Evolutionary conservation across 1,284 basidiomycete species (phyloP).

Genomic region (Cryptococcus floricola): DNA sequence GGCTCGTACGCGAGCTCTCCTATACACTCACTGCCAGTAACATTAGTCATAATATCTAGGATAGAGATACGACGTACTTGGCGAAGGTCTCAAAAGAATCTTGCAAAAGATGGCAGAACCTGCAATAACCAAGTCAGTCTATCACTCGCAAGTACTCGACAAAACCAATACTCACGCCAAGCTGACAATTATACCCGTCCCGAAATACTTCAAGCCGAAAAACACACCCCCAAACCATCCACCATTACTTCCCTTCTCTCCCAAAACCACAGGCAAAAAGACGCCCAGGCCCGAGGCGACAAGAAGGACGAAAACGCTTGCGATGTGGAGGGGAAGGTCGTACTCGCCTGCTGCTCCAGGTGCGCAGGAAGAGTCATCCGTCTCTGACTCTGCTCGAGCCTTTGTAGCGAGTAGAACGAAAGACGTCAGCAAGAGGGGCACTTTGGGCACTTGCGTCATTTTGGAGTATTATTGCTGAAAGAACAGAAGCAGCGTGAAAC

Average conservation of each 20-base stretch:
- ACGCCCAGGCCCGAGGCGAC: slow-evolving; percentile 9
- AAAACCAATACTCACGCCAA: slow-evolving; percentile 6
- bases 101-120: slow-evolving; percentile 12
- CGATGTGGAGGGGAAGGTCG: slow-evolving; percentile 5
- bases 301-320: slow-evolving; percentile 10
- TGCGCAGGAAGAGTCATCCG: neutral
- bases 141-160: neutral
- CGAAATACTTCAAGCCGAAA: slow-evolving; percentile 10
- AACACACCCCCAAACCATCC: slow-evolving; percentile 1
- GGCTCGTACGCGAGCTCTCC: slow-evolving; percentile 11
- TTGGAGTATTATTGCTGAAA: too few relatives aligned
- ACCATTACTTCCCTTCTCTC: neutral
- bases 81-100: slow-evolving; percentile 12
- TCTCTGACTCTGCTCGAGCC: neutral
- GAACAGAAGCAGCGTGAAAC: too few relatives aligned
- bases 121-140: neutral
- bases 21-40: slow-evolving; percentile 5
- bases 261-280: slow-evolving; percentile 8
- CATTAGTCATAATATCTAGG: neutral
- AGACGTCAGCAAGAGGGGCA: too few relatives aligned
- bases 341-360: neutral
- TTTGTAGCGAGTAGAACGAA: neutral
- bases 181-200: slow-evolving; percentile 10
- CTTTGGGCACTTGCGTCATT: too few relatives aligned
- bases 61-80: slow-evolving; percentile 1